Evolutionary conservation across 2,329 filamentous ascomycete genomes (phyloP).

Genomic region (Pleomassaria siparia): DNA sequence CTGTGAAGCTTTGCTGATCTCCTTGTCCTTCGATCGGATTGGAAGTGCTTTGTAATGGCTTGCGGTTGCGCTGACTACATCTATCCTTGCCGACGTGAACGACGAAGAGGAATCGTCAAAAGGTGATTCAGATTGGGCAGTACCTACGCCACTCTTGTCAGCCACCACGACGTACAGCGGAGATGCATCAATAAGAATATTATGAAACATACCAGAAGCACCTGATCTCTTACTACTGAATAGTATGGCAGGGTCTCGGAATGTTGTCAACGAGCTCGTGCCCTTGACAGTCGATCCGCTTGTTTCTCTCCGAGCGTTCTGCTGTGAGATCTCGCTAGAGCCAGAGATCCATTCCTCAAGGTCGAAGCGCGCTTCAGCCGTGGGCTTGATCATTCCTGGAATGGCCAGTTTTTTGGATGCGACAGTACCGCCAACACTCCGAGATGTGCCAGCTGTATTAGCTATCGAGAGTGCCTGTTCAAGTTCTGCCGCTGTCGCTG

Average conservation of each 20-base stretch:
- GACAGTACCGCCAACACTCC: not conserved
- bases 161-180: constrained; percentile 12
- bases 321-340: not conserved
- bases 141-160: constrained; percentile 13
- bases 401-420: constrained; percentile 2
- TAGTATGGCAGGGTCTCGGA: constrained; percentile 17
- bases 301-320: constrained; percentile 1
- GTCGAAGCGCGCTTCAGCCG: not conserved
- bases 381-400: not conserved
- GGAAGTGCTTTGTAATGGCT: not conserved
- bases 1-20: constrained; percentile 14
- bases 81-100: not conserved
- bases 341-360: not conserved
- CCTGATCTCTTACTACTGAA: constrained; percentile 16
- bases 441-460: not conserved
- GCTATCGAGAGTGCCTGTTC: not conserved
- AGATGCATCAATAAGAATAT: not conserved
- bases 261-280: not conserved
- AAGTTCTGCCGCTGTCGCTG: not conserved
- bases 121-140: not conserved
- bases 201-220: constrained; percentile 17
- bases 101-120: constrained; percentile 1
- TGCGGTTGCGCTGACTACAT: not conserved
- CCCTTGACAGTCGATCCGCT: constrained; percentile 22
- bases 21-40: constrained; percentile 5